Evolutionary conservation across 306 rosid genomes (phyloP).

Genomic region (Neltuma alba): DNA sequence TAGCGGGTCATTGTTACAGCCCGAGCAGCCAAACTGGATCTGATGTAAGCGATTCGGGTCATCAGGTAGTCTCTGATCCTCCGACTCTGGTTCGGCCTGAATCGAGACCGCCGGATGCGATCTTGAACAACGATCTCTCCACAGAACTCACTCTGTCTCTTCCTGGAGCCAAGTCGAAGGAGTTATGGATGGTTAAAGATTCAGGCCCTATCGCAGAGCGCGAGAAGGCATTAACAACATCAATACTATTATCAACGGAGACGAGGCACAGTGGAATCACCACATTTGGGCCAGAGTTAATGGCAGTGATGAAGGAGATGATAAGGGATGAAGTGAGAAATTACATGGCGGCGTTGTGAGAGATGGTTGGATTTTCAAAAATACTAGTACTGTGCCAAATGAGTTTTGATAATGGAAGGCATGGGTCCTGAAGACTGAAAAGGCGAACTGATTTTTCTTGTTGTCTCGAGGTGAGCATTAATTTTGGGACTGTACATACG

Average conservation of each 20-base stretch:
- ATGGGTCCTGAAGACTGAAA: not conserved
- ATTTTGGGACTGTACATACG: not conserved
- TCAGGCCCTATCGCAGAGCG: not conserved
- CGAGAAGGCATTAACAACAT: not conserved
- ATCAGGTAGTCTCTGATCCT: slow-evolving; percentile 1
- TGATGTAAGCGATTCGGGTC: slow-evolving; percentile 47
- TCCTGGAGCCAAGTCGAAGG: slow-evolving; percentile 35
- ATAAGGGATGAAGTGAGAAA: slow-evolving; percentile 53
- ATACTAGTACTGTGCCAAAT: not conserved
- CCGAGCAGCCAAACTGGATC: slow-evolving; percentile 51
- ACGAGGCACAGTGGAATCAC: not conserved
- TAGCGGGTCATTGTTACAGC: slow-evolving; percentile 18
- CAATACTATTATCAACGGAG: not conserved
- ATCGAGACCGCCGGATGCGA: slow-evolving; percentile 8
- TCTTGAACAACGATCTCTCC: not conserved
- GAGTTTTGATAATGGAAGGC: not conserved
- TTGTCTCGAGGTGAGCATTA: not conserved
- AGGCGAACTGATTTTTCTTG: not conserved
- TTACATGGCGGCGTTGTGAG: slow-evolving; percentile 44
- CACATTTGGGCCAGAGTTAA: slow-evolving; percentile 43
- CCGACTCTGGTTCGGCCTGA: slow-evolving; percentile 1
- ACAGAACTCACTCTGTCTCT: slow-evolving; percentile 30
- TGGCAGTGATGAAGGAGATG: slow-evolving; percentile 50
- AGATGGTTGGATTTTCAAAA: not conserved
- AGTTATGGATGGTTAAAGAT: slow-evolving; percentile 1